A percentile compares a stretch with the other conserved stretches of the same genome.
phyloP scores from a whole-genome alignment of 192 early-diverging fungal species.

The Gonapodya sp. region DNA sequence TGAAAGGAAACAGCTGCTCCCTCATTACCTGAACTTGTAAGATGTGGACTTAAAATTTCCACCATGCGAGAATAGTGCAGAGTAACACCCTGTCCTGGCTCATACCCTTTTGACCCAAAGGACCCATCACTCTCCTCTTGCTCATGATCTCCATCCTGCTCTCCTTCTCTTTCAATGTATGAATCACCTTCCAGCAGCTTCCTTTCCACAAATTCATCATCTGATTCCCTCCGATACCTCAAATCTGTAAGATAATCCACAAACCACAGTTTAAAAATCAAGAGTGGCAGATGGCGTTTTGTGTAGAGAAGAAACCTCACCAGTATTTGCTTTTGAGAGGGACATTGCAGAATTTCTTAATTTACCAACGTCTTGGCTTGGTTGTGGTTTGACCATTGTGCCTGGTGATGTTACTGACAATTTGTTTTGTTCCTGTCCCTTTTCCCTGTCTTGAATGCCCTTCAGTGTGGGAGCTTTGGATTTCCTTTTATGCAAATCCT shows the following conservation, averaged over 20 bases:
- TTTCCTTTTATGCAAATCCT: slow-evolving; percentile 45
- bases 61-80: slow-evolving; percentile 81
- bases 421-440: not conserved
- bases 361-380: too few species aligned
- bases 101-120: slow-evolving; percentile 27
- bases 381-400: too few species aligned
- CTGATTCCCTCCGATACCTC: not conserved
- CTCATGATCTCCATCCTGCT: not conserved
- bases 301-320: too few species aligned
- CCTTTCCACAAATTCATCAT: not conserved
- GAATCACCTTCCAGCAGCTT: not conserved
- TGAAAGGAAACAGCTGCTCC: not conserved
- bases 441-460: not conserved
- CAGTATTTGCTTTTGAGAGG: too few species aligned
- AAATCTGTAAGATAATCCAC: too few species aligned
- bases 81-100: slow-evolving; percentile 64
- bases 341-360: not conserved
- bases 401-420: not conserved
- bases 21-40: slow-evolving; percentile 43
- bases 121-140: slow-evolving; percentile 5
- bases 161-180: not conserved
- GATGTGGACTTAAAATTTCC: slow-evolving; percentile 71
- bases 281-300: too few species aligned
- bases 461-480: slow-evolving; percentile 30
- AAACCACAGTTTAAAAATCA: too few species aligned